phyloP scores from a whole-genome alignment of 2,329 filamentous ascomycete species.

The Xylariales sp. region DNA sequence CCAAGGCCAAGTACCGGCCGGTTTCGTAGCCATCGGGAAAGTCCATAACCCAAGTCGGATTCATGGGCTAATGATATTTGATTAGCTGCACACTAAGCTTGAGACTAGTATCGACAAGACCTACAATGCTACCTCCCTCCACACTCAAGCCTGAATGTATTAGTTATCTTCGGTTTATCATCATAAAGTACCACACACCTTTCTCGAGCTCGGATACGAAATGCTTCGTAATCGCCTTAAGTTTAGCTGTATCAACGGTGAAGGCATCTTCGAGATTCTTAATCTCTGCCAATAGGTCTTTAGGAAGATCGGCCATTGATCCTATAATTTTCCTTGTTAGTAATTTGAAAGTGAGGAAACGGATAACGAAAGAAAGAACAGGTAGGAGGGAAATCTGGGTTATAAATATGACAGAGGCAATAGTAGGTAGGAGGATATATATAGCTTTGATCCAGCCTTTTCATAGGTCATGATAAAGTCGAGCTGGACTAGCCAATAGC shows the following conservation, averaged over 20 bases:
- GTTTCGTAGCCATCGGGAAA: conserved; percentile 89
- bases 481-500: neutral
- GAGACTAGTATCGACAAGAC: conserved; percentile 51
- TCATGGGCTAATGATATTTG: conserved; percentile 79
- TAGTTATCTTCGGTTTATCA: conserved; percentile 21
- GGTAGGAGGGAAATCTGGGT: conserved; percentile 13
- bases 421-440: conserved; percentile 39
- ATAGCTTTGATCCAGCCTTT: conserved; percentile 29
- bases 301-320: conserved; percentile 90
- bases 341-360: neutral
- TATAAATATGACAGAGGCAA: conserved; percentile 33
- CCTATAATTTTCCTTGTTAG: conserved; percentile 61
- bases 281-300: conserved; percentile 83
- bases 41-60: conserved; percentile 94
- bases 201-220: conserved; percentile 90
- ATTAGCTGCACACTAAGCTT: conserved; percentile 26
- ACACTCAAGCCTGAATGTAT: conserved; percentile 74
- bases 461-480: conserved; percentile 31
- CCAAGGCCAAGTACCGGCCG: conserved; percentile 87
- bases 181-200: conserved; percentile 60
- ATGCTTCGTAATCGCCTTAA: conserved; percentile 91
- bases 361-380: conserved; percentile 1
- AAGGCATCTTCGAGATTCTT: conserved; percentile 86
- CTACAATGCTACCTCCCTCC: conserved; percentile 91
- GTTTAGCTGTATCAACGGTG: conserved; percentile 78